Evolutionary conservation across 1,139 yeast species (phyloP).

Genomic region (Pichia cactophila): DNA sequence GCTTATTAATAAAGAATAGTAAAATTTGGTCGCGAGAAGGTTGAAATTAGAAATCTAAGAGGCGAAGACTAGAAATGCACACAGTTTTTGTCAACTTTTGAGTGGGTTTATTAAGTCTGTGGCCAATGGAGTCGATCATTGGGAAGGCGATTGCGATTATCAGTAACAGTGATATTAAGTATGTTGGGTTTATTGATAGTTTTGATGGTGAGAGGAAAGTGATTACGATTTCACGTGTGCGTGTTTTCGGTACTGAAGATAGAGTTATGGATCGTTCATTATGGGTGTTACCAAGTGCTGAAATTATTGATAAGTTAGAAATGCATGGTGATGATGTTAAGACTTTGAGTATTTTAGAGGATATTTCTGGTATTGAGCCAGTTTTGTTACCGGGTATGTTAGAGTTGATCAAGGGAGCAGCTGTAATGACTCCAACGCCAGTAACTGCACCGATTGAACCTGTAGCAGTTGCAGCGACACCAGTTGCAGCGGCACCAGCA

Average conservation of each 20-base stretch:
- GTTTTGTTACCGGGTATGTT: conserved; percentile 17
- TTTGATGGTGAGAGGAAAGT: conserved; percentile 91
- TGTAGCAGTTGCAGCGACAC: neutral
- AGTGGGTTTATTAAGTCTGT: too few relatives aligned
- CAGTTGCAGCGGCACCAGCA: neutral
- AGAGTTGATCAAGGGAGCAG: conserved; percentile 2
- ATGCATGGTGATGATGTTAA: conserved; percentile 91
- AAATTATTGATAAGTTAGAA: conserved; percentile 71
- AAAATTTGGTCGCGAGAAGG: neutral
- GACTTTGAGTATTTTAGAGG: conserved; percentile 77
- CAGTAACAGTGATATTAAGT: conserved; percentile 80
- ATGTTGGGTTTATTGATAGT: conserved; percentile 79
- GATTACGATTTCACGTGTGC: conserved; percentile 74
- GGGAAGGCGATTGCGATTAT: conserved; percentile 90
- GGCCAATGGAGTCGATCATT: conserved; percentile 18
- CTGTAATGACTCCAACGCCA: neutral
- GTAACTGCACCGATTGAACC: conserved; percentile 7
- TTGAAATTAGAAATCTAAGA: neutral
- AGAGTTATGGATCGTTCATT: conserved; percentile 65
- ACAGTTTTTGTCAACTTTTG: too few relatives aligned
- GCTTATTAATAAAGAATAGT: neutral
- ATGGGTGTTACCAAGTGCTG: conserved; percentile 70
- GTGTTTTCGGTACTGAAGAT: conserved; percentile 91
- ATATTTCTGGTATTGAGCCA: conserved; percentile 42
- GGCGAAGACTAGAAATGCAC: neutral